These are phyloP conservation scores for Fusarium sp. DNA, from an alignment of 2,329 filamentous ascomycete species.

Conservation along the genomic window DNA sequence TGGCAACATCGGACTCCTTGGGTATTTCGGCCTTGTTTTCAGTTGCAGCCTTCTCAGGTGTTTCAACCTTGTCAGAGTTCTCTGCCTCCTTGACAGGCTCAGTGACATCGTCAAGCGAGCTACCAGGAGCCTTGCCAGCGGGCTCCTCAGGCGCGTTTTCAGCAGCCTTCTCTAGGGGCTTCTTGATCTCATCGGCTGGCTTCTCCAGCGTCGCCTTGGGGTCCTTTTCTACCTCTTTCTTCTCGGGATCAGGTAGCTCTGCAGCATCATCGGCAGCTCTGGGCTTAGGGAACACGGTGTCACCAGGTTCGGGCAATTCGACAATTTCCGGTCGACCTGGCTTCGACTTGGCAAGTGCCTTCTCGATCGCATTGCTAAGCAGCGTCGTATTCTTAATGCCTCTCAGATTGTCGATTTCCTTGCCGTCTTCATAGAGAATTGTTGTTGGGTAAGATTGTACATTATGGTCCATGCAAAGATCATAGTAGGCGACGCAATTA, in stretches of 20 bases:
- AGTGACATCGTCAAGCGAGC: slow-evolving; percentile 41
- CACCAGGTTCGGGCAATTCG: slow-evolving; percentile 81
- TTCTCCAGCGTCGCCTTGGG: slow-evolving; percentile 56
- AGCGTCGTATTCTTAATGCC: slow-evolving; percentile 78
- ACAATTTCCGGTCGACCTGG: slow-evolving; percentile 82
- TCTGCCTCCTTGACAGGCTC: slow-evolving; percentile 48
- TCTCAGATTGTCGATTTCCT: slow-evolving; percentile 73
- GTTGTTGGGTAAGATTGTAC: slow-evolving; percentile 84
- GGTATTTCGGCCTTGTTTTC: slow-evolving; percentile 25
- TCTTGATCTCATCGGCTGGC: slow-evolving; percentile 32
- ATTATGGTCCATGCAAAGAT: slow-evolving; percentile 79
- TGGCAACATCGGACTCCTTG: slow-evolving; percentile 46
- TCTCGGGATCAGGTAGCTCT: slow-evolving; percentile 31
- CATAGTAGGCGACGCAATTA: slow-evolving; percentile 88
- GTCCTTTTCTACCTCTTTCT: slow-evolving; percentile 38
- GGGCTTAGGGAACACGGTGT: slow-evolving; percentile 60
- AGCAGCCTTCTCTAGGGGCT: slow-evolving; percentile 29
- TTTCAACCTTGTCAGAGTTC: slow-evolving; percentile 45
- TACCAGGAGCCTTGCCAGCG: slow-evolving; percentile 36
- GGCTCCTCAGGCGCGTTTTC: slow-evolving; percentile 38
- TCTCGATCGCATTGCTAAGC: slow-evolving; percentile 82
- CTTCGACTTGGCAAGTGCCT: slow-evolving; percentile 81
- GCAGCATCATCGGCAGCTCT: slow-evolving; percentile 14
- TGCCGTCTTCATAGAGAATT: slow-evolving; percentile 84
- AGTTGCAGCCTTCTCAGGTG: slow-evolving; percentile 43